Conservation (phyloP, 345 rosid genomes). For the Eucalyptus curtisii region DNA sequence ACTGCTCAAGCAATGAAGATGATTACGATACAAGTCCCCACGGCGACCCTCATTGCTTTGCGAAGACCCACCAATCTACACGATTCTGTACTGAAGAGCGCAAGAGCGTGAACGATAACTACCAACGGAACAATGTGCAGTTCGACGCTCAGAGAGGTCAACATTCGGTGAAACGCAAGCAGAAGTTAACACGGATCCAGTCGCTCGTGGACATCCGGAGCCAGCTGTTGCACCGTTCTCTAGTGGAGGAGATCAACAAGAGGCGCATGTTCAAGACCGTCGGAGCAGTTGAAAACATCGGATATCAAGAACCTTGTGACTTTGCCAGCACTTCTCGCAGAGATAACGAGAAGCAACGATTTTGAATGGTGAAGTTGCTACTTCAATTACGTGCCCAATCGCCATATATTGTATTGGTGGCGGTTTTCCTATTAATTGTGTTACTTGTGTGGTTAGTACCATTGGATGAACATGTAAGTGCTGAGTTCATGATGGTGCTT, state of each 20-base stretch:
- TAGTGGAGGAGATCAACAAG: conserved; percentile 61
- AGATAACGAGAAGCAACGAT: background rate
- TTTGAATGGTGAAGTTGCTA: background rate
- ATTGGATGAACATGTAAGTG: background rate
- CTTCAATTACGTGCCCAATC: background rate
- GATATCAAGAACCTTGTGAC: conserved; percentile 26
- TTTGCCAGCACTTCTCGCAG: background rate
- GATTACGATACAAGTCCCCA: conserved; percentile 8
- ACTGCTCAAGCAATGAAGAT: conserved; percentile 28
- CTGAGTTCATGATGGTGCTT: background rate
- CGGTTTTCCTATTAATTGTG: background rate
- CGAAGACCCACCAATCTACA: conserved; percentile 11
- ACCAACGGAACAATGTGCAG: background rate
- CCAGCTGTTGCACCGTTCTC: conserved; percentile 61
- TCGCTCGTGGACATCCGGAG: conserved; percentile 64
- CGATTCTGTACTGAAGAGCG: conserved; percentile 29
- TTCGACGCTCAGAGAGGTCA: background rate
- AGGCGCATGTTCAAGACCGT: conserved; percentile 58
- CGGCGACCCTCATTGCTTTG: conserved; percentile 1
- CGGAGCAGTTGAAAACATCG: conserved; percentile 48
- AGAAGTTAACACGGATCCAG: conserved; percentile 18
- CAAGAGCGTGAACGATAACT: background rate
- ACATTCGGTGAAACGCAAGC: background rate
- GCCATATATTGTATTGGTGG: background rate
- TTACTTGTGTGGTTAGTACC: background rate